Base-by-base conservation (phyloP, 139 green algal genomes). In the Chlamydomonas schloesseri region DNA sequence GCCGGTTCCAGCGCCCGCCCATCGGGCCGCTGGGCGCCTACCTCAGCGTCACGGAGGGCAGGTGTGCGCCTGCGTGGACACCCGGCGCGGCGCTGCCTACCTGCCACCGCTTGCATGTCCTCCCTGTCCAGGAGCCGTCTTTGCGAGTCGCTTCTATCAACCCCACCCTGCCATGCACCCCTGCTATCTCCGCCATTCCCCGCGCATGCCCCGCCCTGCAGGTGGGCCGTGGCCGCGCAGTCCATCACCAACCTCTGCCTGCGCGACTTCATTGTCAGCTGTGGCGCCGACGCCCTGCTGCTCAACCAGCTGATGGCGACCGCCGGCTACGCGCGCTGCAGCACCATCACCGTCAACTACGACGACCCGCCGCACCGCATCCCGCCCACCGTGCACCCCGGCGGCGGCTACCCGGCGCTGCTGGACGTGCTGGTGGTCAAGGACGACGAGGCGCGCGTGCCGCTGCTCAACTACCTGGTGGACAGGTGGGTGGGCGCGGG, bases 1-100 rank as follows among this genome's bases (percentile, higher is more conserved):
- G 14, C 26, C 33, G 29, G 29, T 91, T 91, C 81, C 60, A 65
- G 33, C 47, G 60, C 29, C 29, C n/a, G 47, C 89, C 89, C n/a
- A 91, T 94, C 55, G 91, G 91, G 14, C 91, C 91, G 20, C 53
- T 94, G 18, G 91, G 91, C 36, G 62, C 73, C 10, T 62, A 83
- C 34, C 60, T 94, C 17, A 81, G 53, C 1, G 58, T 91, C 3
- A 85, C 53, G 1, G 67, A 94, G 42, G 26, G 73, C 4, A 72
- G n/a, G 76, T 94, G 77, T 60, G 46, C 34, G 71, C 10, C n/a
- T n/a, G n/a, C n/a, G n/a, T n/a, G n/a, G n/a, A n/a, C n/a, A n/a
- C n/a, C n/a, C n/a, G n/a, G n/a, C n/a, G n/a, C n/a, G n/a, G n/a
- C n/a, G n/a, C n/a, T n/a, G n/a, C n/a, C n/a, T n/a, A n/a, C n/a